These are phyloP conservation scores for Trichomonascaceae sp. DNA, from an alignment of 1,139 yeast genomes.

Conservation along the genomic window DNA sequence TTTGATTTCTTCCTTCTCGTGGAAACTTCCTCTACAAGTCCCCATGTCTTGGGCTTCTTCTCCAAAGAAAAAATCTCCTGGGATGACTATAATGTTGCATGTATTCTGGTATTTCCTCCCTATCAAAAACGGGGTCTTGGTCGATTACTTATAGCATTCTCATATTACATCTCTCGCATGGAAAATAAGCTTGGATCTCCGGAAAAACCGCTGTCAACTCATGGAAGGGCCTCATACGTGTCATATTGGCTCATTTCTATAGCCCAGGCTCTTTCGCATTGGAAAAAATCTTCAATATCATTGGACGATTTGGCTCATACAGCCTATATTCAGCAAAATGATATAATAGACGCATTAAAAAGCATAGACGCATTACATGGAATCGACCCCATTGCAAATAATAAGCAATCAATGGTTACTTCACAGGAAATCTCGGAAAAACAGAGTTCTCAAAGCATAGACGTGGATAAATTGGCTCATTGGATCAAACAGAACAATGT, in stretches of 20 bases:
- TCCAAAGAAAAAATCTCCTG: slow-evolving; percentile 82
- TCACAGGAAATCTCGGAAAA: not conserved
- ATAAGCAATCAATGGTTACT: not conserved
- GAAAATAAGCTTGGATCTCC: slow-evolving; percentile 52
- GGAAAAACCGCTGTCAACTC: slow-evolving; percentile 80
- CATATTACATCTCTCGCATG: slow-evolving; percentile 56
- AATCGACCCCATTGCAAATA: not conserved
- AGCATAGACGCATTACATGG: slow-evolving; percentile 38
- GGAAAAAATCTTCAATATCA: slow-evolving; percentile 32
- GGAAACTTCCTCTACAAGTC: slow-evolving; percentile 14
- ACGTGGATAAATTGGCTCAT: slow-evolving; percentile 11
- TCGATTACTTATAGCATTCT: slow-evolving; percentile 70
- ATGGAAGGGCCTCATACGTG: slow-evolving; percentile 67
- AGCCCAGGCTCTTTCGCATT: slow-evolving; percentile 33
- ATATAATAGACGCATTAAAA: slow-evolving; percentile 58
- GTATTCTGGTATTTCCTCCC: slow-evolving; percentile 88
- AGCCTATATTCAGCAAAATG: slow-evolving; percentile 70
- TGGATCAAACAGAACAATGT: slow-evolving; percentile 13
- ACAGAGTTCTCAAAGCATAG: slow-evolving; percentile 9
- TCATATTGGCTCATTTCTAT: slow-evolving; percentile 68
- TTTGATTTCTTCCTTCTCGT: slow-evolving; percentile 70
- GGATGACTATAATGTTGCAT: slow-evolving; percentile 82
- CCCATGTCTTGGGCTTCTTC: slow-evolving; percentile 66
- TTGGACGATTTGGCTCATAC: slow-evolving; percentile 47
- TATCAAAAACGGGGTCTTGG: slow-evolving; percentile 79